Evolutionary conservation across 495 filamentous ascomycete species (phyloP).

Genomic region (Penicillium turbatum): DNA sequence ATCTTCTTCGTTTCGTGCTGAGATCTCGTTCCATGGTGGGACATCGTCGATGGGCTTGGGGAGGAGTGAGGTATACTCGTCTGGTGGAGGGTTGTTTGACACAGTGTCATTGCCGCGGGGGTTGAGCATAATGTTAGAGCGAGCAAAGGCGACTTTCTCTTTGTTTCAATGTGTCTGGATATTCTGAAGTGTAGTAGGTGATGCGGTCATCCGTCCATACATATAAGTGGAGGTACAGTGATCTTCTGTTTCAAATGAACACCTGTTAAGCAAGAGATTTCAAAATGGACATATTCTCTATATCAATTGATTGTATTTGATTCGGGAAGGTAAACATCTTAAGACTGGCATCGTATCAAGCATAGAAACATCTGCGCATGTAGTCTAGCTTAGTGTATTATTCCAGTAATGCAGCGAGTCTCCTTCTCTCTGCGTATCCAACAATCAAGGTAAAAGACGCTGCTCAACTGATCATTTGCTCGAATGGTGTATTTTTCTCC

Average conservation of each 20-base stretch:
- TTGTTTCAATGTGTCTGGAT: background rate
- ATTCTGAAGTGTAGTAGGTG: background rate
- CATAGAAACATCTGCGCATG: too few relatives aligned
- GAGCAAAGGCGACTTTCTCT: background rate
- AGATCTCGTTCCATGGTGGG: conserved; percentile 5
- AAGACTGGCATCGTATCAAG: too few relatives aligned
- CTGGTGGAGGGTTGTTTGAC: conserved; percentile 2
- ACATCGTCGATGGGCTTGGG: conserved; percentile 32
- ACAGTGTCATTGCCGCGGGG: background rate
- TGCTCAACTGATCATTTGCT: background rate
- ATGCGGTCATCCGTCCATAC: background rate
- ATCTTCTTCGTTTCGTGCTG: background rate
- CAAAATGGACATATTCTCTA: too few relatives aligned
- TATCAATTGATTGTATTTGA: too few relatives aligned
- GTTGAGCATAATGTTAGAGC: background rate
- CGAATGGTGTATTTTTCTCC: background rate
- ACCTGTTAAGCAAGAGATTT: background rate
- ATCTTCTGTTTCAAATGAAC: background rate
- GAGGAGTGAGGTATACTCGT: conserved; percentile 48
- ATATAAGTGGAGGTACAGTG: background rate
- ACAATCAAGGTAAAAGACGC: background rate
- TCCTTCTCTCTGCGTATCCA: background rate
- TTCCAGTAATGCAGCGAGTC: background rate
- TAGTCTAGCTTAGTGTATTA: background rate
- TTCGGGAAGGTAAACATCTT: too few relatives aligned